phyloP scores from a whole-genome alignment of 768 basidiomycete genomes.

The Amanita pseudoporphyria region DNA sequence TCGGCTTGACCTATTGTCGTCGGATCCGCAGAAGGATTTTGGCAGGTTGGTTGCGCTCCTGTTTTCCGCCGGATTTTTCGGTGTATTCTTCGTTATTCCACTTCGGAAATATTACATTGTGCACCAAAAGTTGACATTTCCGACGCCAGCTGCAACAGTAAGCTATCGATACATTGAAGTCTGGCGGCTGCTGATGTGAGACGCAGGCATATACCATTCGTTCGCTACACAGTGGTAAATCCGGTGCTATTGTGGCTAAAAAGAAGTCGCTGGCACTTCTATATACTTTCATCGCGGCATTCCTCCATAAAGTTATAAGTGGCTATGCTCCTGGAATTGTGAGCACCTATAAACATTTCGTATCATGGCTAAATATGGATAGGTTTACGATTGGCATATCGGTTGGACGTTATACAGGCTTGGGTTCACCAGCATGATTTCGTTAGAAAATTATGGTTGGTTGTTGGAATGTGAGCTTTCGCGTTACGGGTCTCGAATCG shows the following conservation, averaged over 20 bases:
- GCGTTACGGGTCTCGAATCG: background rate
- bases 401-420: constrained; percentile 50
- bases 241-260: constrained; percentile 39
- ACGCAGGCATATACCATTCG: constrained; percentile 51
- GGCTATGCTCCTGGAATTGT: constrained; percentile 54
- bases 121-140: constrained; percentile 53
- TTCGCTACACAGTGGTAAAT: constrained; percentile 42
- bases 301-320: constrained; percentile 43
- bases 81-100: constrained; percentile 59
- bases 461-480: constrained; percentile 35
- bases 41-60: constrained; percentile 49
- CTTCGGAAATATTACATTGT: constrained; percentile 54
- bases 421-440: constrained; percentile 52
- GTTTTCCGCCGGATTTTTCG: constrained; percentile 46
- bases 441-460: constrained; percentile 52
- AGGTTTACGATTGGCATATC: constrained; percentile 56
- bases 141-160: constrained; percentile 54
- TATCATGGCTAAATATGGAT: background rate
- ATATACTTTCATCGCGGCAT: constrained; percentile 34
- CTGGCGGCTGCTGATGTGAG: background rate
- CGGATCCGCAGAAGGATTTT: constrained; percentile 37
- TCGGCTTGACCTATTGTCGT: constrained; percentile 37
- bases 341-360: constrained; percentile 12
- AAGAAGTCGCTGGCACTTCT: constrained; percentile 47
- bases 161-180: constrained; percentile 9